phyloP scores from a whole-genome alignment of 495 filamentous ascomycete species.

The Glarea lozoyensis region DNA sequence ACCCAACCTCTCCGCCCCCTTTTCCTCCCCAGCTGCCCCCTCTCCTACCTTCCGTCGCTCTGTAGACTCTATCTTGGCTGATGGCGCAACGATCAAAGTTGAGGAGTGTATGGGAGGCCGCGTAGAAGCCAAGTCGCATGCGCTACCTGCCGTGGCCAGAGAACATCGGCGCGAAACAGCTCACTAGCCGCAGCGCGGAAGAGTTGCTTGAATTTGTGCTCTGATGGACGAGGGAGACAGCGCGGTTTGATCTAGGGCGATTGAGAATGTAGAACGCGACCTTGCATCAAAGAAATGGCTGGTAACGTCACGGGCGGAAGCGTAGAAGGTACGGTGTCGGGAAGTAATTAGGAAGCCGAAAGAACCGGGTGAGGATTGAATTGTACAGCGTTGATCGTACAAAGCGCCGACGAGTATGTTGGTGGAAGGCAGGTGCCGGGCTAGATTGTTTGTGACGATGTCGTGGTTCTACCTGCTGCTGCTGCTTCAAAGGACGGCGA shows the following conservation, averaged over 20 bases:
- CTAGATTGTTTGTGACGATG: too few relatives aligned
- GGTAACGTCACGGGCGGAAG: background rate
- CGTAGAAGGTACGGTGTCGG: background rate
- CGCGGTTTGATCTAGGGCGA: constrained; percentile 8
- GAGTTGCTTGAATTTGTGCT: background rate
- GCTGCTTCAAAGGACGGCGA: too few relatives aligned
- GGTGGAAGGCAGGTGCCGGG: too few relatives aligned
- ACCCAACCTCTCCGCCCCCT: constrained; percentile 13
- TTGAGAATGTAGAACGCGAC: constrained; percentile 20
- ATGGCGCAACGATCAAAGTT: constrained; percentile 3
- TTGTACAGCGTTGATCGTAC: too few relatives aligned
- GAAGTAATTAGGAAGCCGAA: background rate
- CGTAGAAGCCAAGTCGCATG: constrained; percentile 16
- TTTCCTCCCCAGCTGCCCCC: constrained; percentile 14
- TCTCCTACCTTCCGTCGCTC: constrained; percentile 10
- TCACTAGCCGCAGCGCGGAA: background rate
- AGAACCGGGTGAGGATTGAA: background rate
- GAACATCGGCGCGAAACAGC: constrained; percentile 17
- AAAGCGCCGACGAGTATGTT: too few relatives aligned
- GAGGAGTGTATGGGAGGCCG: constrained; percentile 2
- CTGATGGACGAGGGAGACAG: constrained; percentile 3
- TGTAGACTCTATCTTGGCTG: constrained; percentile 25
- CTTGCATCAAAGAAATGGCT: constrained; percentile 11
- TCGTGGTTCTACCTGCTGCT: too few relatives aligned
- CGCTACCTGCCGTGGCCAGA: constrained; percentile 14